Conservation (phyloP, 139 green algal genomes). For the Eudorina sp. region DNA sequence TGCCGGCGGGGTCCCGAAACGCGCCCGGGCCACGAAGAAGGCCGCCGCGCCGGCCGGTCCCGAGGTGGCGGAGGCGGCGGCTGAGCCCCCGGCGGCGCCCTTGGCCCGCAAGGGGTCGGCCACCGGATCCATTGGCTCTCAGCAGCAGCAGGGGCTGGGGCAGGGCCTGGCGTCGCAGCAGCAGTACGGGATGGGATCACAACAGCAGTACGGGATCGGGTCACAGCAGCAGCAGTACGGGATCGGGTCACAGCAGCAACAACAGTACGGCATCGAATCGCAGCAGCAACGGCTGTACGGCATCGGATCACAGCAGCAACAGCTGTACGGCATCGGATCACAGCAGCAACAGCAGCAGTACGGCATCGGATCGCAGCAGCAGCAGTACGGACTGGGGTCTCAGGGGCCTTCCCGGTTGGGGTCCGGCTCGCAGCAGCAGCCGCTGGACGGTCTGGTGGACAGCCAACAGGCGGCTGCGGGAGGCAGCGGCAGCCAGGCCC, state of each 20-base stretch:
- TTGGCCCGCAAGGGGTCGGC: too few species aligned
- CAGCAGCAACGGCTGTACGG: conserved; percentile 23
- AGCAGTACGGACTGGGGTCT: neutral
- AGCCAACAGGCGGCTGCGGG: neutral
- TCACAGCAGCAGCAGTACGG: neutral
- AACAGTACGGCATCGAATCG: neutral
- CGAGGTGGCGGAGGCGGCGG: neutral
- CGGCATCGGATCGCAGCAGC: conserved; percentile 25
- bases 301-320: neutral
- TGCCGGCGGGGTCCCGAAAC: too few species aligned
- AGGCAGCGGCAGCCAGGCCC: conserved; percentile 5
- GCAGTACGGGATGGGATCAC: neutral
- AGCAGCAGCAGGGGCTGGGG: neutral
- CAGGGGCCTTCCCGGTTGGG: neutral
- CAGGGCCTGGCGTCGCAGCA: neutral
- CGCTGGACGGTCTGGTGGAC: neutral
- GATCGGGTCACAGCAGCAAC: neutral
- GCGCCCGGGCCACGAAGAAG: neutral
- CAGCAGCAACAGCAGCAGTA: conserved; percentile 24
- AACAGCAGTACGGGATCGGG: neutral
- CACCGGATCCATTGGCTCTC: neutral
- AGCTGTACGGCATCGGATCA: neutral
- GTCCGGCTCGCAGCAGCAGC: conserved; percentile 31
- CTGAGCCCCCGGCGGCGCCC: too few species aligned
- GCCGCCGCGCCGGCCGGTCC: neutral